Base-by-base conservation (phyloP, 2,329 filamentous ascomycete species). In the Pseudogymnoascus pannorum region DNA sequence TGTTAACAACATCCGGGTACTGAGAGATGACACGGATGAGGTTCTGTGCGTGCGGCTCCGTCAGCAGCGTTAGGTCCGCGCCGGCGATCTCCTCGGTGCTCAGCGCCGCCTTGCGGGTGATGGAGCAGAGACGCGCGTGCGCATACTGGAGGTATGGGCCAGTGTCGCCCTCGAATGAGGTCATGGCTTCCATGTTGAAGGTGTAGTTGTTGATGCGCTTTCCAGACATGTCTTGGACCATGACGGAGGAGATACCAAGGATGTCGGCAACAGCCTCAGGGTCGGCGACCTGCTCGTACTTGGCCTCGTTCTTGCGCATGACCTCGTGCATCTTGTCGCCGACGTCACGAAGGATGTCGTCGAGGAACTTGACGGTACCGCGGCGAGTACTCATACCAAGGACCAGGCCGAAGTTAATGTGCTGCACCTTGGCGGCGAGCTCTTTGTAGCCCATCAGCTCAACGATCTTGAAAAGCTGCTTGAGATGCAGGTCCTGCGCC, bases 161-260 rank as follows among this genome's bases (percentile, higher is more conserved):
- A 2, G 90, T 94, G 73, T 93, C 89, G 42, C 89, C 89, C 75
- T 94, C 89, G 66, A 92, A 92, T 2, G 87, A 89, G 6, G 86
- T 89, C 88, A 94, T 92, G 66, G 84, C 81, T 63, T 91, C 85
- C 80, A 92, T 86, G 76, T 92, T 87, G 75, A 93, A 92, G 62
- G 81, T 79, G 71, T 86, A 87, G 74, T 85, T 85, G 74, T 85
- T 85, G 73, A 85, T 82, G 69, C 84, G 85, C 84, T 97, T 97
- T 73, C 93, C 94, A 66, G 85, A 89, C 91, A 97, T 96, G 72
- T 97, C 94, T 76, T 97, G 93, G 18, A 96, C 91, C 92, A 97
- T 97, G 72, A 97, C 93, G 71, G 89, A 88, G 66, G 89, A 92
- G 72, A 97, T 97, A 65, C 93, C 94, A 2, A 97, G 83, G 9